Base-by-base conservation (phyloP, 805 yeast genomes). In the Wickerhamomyces xylosicus region DNA sequence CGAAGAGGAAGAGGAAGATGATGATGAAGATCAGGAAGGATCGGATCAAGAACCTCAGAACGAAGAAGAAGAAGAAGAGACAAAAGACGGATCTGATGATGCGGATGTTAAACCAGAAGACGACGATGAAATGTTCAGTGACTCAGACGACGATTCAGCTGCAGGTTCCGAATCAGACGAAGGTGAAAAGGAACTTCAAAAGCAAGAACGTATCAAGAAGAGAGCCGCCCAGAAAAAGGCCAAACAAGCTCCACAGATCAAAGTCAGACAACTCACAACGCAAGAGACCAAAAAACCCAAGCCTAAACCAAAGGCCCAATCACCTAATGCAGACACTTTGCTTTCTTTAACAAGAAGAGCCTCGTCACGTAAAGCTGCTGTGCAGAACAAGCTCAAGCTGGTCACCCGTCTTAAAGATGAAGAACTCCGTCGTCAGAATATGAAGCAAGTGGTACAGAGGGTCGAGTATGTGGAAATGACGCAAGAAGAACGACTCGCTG, bases 301-400 rank as follows among this genome's bases (percentile, higher is more conserved):
- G 55, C 31, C 69, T 56, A 33, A 57, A 54, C 37, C 62, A 60
- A 39, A 53, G 42, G 52, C 46, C 41, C 66, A 52, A 42, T 46
- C 64, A 44, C 52, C 69, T 3, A 65, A 63, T 46, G 72, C 81
- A 0, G 79, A 71, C 11, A 63, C 76, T 14, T 54, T 84, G 20
- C 53, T 81, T 17, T 59, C 67, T 14, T 57, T 64, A 2, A 65
- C 64, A 5, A 67, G 95, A 55, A 67, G 95, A 50, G 73, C 81
- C 0, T 84, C 95, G 0, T 73, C 85, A 15, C 74, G 98, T 55
- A 63, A 74, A 9, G 71, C 95, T 0, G 92, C 94, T 0, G 71
- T 85, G 5, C 77, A 78, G 48, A 85, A 77, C 54, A 85, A 85
- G 50, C 65, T 84, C 46, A 84, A 78, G n/a, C 74, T 85, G 16